These are phyloP conservation scores for Dioszegia crocea DNA, from an alignment of 768 basidiomycete genomes.

Conservation along the genomic window DNA sequence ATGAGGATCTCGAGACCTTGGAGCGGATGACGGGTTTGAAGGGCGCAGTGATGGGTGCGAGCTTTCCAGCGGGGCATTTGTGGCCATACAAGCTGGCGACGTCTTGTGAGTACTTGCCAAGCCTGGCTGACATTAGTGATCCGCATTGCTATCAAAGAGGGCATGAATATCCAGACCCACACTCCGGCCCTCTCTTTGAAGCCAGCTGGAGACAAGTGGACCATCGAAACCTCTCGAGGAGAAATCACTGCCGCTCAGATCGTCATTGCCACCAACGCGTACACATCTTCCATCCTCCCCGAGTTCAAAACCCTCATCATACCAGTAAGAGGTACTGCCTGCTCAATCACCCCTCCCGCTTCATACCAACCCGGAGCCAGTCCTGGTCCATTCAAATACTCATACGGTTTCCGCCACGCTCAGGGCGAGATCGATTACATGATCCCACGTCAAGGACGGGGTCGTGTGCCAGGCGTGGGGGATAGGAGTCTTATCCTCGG, in stretches of 20 bases:
- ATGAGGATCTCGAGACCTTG: constrained; percentile 16
- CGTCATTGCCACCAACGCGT: constrained; percentile 82
- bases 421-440: constrained; percentile 34
- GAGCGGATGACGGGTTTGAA: constrained; percentile 16
- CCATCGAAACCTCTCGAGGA: constrained; percentile 63
- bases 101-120: constrained; percentile 15
- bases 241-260: constrained; percentile 59
- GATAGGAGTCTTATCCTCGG: constrained; percentile 35
- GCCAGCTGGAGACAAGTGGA: constrained; percentile 52
- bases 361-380: constrained; percentile 12
- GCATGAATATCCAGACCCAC: constrained; percentile 28
- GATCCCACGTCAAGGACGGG: constrained; percentile 35
- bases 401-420: constrained; percentile 27
- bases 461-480: constrained; percentile 25
- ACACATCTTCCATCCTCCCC: constrained; percentile 71
- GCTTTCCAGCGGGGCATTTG: constrained; percentile 31
- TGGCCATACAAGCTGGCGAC: constrained; percentile 36
- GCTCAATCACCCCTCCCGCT: constrained; percentile 30
- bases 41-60: constrained; percentile 20
- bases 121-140: constrained; percentile 14
- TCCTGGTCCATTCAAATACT: constrained; percentile 24
- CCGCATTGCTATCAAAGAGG: constrained; percentile 9
- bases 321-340: constrained; percentile 35
- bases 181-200: constrained; percentile 17
- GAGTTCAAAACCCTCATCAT: constrained; percentile 52